These are phyloP conservation scores for Sordariomycetes sp. DNA, from an alignment of 2,329 filamentous ascomycete species.

Conservation along the genomic window DNA sequence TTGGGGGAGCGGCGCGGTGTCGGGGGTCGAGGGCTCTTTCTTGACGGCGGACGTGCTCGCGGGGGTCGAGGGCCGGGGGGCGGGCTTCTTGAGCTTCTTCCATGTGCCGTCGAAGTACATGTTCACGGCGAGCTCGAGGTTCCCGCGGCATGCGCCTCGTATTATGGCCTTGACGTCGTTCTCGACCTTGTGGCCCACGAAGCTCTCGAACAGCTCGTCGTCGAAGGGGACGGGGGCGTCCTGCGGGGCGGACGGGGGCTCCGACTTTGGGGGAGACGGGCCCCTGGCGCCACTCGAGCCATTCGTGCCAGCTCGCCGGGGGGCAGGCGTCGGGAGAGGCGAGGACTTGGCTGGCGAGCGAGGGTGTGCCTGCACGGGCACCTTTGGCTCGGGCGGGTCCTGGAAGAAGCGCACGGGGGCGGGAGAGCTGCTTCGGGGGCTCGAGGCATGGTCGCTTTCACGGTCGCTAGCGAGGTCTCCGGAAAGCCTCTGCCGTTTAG, in stretches of 20 bases:
- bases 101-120: slow-evolving; percentile 64
- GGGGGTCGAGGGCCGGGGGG: slow-evolving; percentile 18
- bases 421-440: not conserved
- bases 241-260: slow-evolving; percentile 9
- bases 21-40: not conserved
- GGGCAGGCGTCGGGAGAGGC: slow-evolving; percentile 8
- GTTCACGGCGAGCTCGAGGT: slow-evolving; percentile 53
- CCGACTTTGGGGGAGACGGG: slow-evolving; percentile 1
- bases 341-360: not conserved
- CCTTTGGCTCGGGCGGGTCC: slow-evolving; percentile 11
- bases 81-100: slow-evolving; percentile 27
- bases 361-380: not conserved
- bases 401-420: slow-evolving; percentile 21
- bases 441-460: not conserved
- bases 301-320: slow-evolving; percentile 11
- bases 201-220: slow-evolving; percentile 43
- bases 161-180: slow-evolving; percentile 37
- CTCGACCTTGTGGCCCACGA: slow-evolving; percentile 47
- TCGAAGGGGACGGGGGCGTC: slow-evolving; percentile 36
- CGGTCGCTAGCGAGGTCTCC: not conserved
- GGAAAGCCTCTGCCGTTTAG: slow-evolving; percentile 34
- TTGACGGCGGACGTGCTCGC: not conserved
- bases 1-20: not conserved
- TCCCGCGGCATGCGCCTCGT: slow-evolving; percentile 40
- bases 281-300: slow-evolving; percentile 11